Evolutionary conservation across 495 filamentous ascomycete species (phyloP).

Genomic region (Neurospora discreta): DNA sequence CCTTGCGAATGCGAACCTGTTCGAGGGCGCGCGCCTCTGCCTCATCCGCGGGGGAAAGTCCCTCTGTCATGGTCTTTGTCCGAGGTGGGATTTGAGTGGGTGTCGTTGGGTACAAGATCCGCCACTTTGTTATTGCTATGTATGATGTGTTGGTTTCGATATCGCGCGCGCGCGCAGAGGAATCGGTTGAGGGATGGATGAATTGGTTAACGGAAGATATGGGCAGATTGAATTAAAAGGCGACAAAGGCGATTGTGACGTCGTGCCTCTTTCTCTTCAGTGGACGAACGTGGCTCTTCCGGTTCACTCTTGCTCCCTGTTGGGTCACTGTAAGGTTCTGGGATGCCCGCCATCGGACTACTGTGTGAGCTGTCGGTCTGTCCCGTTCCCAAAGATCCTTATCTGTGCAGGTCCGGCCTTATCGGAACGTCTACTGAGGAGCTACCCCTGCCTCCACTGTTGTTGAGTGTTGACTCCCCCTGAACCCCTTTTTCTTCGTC

Average conservation of each 20-base stretch:
- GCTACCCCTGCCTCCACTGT: not conserved
- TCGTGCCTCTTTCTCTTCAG: not conserved
- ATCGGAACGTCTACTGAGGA: not conserved
- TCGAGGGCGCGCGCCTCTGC: constrained; percentile 56
- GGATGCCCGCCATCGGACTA: not conserved
- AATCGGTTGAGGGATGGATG: not conserved
- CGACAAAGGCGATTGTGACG: not conserved
- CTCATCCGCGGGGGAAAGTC: constrained; percentile 23
- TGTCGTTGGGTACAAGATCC: not conserved
- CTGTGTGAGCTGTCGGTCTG: not conserved
- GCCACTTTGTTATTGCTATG: not conserved
- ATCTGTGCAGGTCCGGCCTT: not conserved
- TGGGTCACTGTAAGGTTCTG: not conserved
- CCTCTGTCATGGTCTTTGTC: constrained; percentile 14
- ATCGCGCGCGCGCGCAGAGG: not conserved
- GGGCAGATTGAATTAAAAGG: not conserved
- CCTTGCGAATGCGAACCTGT: constrained; percentile 76
- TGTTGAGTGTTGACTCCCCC: not conserved
- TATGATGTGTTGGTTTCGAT: not conserved
- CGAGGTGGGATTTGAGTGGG: no score
- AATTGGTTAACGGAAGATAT: not conserved
- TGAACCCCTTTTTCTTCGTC: not conserved
- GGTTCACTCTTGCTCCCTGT: not conserved
- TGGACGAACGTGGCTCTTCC: not conserved
- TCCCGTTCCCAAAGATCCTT: not conserved